Percentiles rank a stretch among this genome's conserved stretches.
phyloP scores from a whole-genome alignment of 2,329 filamentous ascomycete species.

The Penicillium sp. region DNA sequence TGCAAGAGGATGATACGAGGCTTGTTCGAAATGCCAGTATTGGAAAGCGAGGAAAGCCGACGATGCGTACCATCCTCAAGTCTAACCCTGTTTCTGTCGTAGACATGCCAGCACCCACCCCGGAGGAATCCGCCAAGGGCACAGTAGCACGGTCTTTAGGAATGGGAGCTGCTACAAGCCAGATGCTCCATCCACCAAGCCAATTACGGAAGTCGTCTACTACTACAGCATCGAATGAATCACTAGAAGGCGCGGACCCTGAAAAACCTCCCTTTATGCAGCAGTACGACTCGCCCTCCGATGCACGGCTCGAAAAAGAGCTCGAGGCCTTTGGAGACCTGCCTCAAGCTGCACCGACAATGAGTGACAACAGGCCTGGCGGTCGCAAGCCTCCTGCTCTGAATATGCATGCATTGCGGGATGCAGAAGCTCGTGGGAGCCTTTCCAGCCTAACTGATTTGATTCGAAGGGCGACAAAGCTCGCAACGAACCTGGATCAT shows the following conservation, averaged over 20 bases:
- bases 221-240: constrained; percentile 23
- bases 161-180: constrained; percentile 3
- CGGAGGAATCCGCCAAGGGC: constrained; percentile 4
- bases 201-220: constrained; percentile 11
- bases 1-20: constrained; percentile 23
- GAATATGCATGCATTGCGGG: constrained; percentile 76
- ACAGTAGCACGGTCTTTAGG: not conserved
- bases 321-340: constrained; percentile 16
- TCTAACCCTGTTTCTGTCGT: constrained; percentile 22
- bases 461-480: constrained; percentile 79
- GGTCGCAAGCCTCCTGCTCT: constrained; percentile 64
- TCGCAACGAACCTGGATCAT: constrained; percentile 84
- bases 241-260: constrained; percentile 20
- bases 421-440: constrained; percentile 80
- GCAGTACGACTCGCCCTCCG: constrained; percentile 9
- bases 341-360: constrained; percentile 31
- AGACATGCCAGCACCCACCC: constrained; percentile 7
- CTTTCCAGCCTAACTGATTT: constrained; percentile 89
- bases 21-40: constrained; percentile 44
- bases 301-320: constrained; percentile 25
- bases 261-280: constrained; percentile 35
- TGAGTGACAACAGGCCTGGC: constrained; percentile 42
- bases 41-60: constrained; percentile 42
- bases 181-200: constrained; percentile 6
- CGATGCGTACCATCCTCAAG: constrained; percentile 42